A percentile compares a stretch with the other conserved stretches of the same genome.
These are phyloP conservation scores for Boletus sensibilis DNA, from an alignment of 768 basidiomycete species.

Conservation along the genomic window DNA sequence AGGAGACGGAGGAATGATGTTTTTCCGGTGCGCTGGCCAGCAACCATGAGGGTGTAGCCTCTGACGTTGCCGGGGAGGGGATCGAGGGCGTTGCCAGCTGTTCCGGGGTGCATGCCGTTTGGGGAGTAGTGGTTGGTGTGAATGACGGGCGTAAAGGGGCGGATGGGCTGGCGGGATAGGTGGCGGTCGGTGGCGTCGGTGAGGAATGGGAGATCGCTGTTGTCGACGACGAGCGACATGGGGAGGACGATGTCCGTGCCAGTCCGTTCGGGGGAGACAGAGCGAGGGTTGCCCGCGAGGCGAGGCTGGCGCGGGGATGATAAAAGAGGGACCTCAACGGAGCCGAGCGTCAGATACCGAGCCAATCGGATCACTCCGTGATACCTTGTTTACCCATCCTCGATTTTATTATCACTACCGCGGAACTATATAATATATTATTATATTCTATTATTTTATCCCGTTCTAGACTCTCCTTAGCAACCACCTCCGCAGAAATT, in stretches of 20 bases:
- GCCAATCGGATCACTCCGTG: conserved; percentile 54
- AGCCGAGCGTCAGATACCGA: conserved; percentile 54
- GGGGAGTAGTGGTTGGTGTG: conserved; percentile 25
- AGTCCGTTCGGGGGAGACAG: conserved; percentile 47
- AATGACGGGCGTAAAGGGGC: conserved; percentile 27
- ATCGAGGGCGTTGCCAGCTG: conserved; percentile 28
- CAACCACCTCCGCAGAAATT: conserved; percentile 14
- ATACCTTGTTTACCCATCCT: conserved; percentile 2
- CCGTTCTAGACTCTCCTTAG: conserved; percentile 13
- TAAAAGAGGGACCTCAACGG: conserved; percentile 44
- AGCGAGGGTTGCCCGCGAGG: conserved; percentile 54
- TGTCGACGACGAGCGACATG: conserved; percentile 58
- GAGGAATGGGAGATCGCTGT: conserved; percentile 49
- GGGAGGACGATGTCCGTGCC: conserved; percentile 38
- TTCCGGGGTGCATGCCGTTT: conserved; percentile 31
- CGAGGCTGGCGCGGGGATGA: conserved; percentile 68
- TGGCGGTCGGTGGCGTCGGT: conserved; percentile 42
- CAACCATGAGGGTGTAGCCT: conserved; percentile 73
- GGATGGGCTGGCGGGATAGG: conserved; percentile 22
- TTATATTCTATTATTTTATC: conserved; percentile 22
- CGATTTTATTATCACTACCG: conserved; percentile 21
- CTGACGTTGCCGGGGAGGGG: conserved; percentile 26
- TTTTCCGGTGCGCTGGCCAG: conserved; percentile 81
- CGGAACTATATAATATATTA: conserved; percentile 31
- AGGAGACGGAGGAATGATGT: conserved; percentile 84